Base-by-base conservation (phyloP, 345 rosid species). In the Salix dunnii region DNA sequence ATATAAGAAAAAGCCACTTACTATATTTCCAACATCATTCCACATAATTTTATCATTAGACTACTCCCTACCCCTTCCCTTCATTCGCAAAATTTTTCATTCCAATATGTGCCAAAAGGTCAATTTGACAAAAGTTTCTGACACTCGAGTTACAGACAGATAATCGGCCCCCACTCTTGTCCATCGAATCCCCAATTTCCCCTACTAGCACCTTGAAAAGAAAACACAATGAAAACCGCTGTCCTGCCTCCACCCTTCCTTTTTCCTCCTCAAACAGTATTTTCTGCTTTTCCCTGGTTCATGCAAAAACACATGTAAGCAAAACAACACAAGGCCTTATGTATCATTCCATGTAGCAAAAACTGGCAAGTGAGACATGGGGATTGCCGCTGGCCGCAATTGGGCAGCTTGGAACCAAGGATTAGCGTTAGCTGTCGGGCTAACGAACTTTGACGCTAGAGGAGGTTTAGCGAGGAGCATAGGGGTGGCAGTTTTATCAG, bases 311-410 rank as follows among this genome's bases (percentile, higher is more conserved):
- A 43, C 68, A 23, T 46, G 7, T 14, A 18, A 12, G 3, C 33
- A 21, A 17, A 3, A 21, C n/a, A 17, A 23, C 30, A 2, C 6
- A 16, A 20, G 25, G 67, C 23, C 43, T 79, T 68, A 91, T 73
- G 91, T 77, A 23, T 91, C 97, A 55, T 85, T 88, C 97, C 94
- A 89, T 2, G 97, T 86, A 31, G 97, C 90, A 71, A 91, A 91
- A 71, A 91, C 77, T 27, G 94, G 97, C 75, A 90, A 80, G 76
- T 88, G 91, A 69, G 91, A 72, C 84, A 91, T 77, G 70, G 94
- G 74, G 43, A 89, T 77, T 2, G 86, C 81, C 7, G 84, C 72
- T 51, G 89, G 81, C 85, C 86, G 82, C 27, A 85, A 43, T 70
- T 83, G 87, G 38, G 72, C 25, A n/a, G 92, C 55, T 48, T 91